These are phyloP conservation scores for Orbilia blumenaviensis DNA, from an alignment of 2,329 filamentous ascomycete genomes.

Conservation along the genomic window DNA sequence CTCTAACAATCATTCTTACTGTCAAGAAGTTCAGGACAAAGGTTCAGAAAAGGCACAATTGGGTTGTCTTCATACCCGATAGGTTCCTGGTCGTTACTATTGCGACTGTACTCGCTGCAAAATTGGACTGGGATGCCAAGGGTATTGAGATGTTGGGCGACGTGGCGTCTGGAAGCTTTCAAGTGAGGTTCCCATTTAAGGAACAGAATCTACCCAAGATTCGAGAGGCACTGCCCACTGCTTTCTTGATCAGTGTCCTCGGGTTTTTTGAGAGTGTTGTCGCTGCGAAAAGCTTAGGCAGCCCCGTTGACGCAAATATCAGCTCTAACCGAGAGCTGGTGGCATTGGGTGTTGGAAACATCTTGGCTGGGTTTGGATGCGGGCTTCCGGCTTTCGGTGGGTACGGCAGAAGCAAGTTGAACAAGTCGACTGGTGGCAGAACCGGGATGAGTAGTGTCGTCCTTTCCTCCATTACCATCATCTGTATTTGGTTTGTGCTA, in stretches of 20 bases:
- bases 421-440: slow-evolving; percentile 86
- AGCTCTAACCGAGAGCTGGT: slow-evolving; percentile 83
- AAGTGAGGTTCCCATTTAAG: slow-evolving; percentile 86
- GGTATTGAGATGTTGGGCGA: slow-evolving; percentile 86
- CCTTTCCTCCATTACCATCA: slow-evolving; percentile 80
- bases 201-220: slow-evolving; percentile 80
- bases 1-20: slow-evolving; percentile 90
- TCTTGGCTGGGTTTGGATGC: slow-evolving; percentile 92
- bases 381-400: slow-evolving; percentile 92
- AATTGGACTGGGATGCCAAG: slow-evolving; percentile 77
- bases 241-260: slow-evolving; percentile 89
- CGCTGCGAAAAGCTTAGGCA: slow-evolving; percentile 88
- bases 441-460: slow-evolving; percentile 94
- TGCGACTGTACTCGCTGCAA: slow-evolving; percentile 80
- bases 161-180: slow-evolving; percentile 77
- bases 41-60: slow-evolving; percentile 79
- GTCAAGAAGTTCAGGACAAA: slow-evolving; percentile 77
- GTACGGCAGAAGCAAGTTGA: slow-evolving; percentile 95
- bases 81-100: slow-evolving; percentile 88
- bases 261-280: slow-evolving; percentile 99
- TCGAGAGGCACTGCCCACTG: slow-evolving; percentile 84
- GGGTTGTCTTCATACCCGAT: slow-evolving; percentile 88
- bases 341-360: slow-evolving; percentile 86
- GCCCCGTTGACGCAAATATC: slow-evolving; percentile 75
- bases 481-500: slow-evolving; percentile 81